Percentiles rank a stretch among this genome's conserved stretches.
phyloP scores from a whole-genome alignment of 257 asterid genomes.

The Mitragyna speciosa region DNA sequence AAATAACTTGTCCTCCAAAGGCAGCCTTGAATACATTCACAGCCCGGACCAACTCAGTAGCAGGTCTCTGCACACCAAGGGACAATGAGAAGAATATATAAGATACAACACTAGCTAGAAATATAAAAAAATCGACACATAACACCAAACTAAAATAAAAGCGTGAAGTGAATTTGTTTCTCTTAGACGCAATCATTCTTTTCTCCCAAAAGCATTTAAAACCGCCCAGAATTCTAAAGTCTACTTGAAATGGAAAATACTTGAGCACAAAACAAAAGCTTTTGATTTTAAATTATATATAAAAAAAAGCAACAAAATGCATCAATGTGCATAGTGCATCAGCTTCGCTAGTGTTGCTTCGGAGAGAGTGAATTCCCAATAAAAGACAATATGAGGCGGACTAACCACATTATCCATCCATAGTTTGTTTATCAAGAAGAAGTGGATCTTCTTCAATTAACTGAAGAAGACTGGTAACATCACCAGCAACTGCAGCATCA shows the following conservation, averaged over 20 bases:
- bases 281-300: neutral
- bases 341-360: neutral
- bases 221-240: neutral
- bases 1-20: conserved; percentile 84
- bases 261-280: neutral
- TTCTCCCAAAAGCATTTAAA: too few species aligned
- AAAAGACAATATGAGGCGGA: too few species aligned
- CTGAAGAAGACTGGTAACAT: too few species aligned
- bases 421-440: neutral
- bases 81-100: neutral
- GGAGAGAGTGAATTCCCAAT: neutral
- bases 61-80: conserved; percentile 65
- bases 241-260: neutral
- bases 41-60: conserved; percentile 80
- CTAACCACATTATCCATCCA: neutral
- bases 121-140: neutral
- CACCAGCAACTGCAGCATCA: conserved; percentile 15
- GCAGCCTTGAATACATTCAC: conserved; percentile 94
- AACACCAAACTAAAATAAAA: neutral
- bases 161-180: neutral
- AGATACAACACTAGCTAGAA: conserved; percentile 1
- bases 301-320: neutral
- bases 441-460: too few species aligned
- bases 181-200: neutral
- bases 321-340: too few species aligned